phyloP scores from a whole-genome alignment of 2,329 filamentous ascomycete genomes.

The Aureobasidium zeae region DNA sequence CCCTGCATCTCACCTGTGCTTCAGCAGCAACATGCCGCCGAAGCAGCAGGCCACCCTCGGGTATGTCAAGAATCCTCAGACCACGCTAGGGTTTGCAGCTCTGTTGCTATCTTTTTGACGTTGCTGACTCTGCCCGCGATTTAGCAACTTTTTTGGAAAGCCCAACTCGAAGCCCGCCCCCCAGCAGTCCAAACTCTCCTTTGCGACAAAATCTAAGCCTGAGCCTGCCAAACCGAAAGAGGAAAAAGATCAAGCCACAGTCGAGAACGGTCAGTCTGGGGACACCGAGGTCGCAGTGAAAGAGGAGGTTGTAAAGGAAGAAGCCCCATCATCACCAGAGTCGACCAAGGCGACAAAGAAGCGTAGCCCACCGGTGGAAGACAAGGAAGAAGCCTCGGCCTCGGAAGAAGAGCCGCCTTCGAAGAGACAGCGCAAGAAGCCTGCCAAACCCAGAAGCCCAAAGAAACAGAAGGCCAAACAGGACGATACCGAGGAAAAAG shows the following conservation, averaged over 20 bases:
- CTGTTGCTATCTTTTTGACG: no score
- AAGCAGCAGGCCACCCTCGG: slow-evolving; percentile 80
- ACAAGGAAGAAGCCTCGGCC: slow-evolving; percentile 19
- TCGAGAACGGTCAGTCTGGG: slow-evolving; percentile 16
- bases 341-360: slow-evolving; percentile 24
- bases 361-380: slow-evolving; percentile 20
- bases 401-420: slow-evolving; percentile 27
- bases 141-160: slow-evolving; percentile 79
- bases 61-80: slow-evolving; percentile 72
- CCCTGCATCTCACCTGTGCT: background rate
- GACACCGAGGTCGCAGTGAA: slow-evolving; percentile 21
- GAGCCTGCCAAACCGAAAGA: slow-evolving; percentile 18
- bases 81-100: slow-evolving; percentile 59
- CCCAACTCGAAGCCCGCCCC: slow-evolving; percentile 49
- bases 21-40: slow-evolving; percentile 37
- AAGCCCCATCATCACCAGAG: slow-evolving; percentile 17
- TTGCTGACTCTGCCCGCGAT: no score
- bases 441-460: slow-evolving; percentile 16
- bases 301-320: slow-evolving; percentile 23
- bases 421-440: slow-evolving; percentile 28
- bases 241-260: slow-evolving; percentile 17
- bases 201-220: slow-evolving; percentile 40
- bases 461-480: slow-evolving; percentile 24
- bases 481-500: slow-evolving; percentile 27
- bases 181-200: slow-evolving; percentile 72